Base-by-base conservation (phyloP, 345 rosid genomes). In the Chamaenerion angustifolium region DNA sequence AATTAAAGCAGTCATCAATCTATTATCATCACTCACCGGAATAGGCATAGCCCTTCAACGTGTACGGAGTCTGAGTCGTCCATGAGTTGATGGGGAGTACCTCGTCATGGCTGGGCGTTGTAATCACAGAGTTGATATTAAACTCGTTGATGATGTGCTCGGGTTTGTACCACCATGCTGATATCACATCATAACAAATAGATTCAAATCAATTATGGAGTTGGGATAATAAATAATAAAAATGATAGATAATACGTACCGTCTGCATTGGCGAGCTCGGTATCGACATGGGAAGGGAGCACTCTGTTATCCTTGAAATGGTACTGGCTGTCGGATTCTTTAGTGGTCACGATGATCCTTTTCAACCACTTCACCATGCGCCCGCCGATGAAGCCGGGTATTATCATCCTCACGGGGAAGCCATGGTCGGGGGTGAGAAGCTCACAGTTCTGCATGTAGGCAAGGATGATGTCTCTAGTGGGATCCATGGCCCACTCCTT, bases 381-480 rank as follows among this genome's bases (percentile, higher is more conserved):
- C 0, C 98, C 98, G 0, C 96, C 98, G 21, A 92, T 92, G 25
- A 69, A 87, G 0, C 98, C 98, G 1, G 98, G 98, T 23, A 92
- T 69, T 0, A 92, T 75, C 50, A 92, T 52, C 58, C 98, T 63
- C 10, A 83, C 82, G 0, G 98, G 98, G 49, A 80, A 92, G 0
- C 98, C 98, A 43, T 92, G 98, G 68, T 92, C 98, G 10, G 98
- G 93, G 0, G 76, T 43, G 43, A 92, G 59, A 51, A 52, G 59
- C 69, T 87, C 93, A 0, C 96, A 95, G 80, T 92, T 92, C 68
- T 92, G 96, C 96, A 83, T 83, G 70, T 83, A 92, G 6, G 96
- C 98, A 16, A 92, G 43, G 10, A 92, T 72, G 27, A 92, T 78
- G 15, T 92, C 96, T 12, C 94, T 67, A 0, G 98, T 46, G 4